Conservation (phyloP, 2,329 filamentous ascomycete genomes). For the Zelopaecilomyces penicillatus region DNA sequence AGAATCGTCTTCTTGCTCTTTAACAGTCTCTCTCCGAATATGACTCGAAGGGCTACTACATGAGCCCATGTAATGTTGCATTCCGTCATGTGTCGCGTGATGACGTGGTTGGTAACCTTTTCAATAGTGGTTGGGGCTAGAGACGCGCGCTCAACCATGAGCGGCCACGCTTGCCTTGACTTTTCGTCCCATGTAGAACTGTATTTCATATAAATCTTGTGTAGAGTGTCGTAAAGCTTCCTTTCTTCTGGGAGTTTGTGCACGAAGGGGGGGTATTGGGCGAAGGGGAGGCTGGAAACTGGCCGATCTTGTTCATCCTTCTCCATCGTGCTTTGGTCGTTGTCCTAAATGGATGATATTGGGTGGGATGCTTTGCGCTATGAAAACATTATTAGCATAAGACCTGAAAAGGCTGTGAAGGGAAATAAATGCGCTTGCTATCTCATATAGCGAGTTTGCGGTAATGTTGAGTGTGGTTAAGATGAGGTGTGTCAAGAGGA, state of each 20-base stretch:
- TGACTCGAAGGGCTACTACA: constrained; percentile 2
- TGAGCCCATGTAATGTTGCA: constrained; percentile 9
- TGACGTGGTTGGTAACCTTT: constrained; percentile 7
- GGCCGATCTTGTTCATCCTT: no score
- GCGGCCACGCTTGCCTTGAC: constrained; percentile 3
- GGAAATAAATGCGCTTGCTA: no score
- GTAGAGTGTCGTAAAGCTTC: constrained; percentile 1
- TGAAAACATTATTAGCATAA: no score
- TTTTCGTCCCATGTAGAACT: constrained; percentile 5
- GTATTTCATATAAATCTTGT: not conserved
- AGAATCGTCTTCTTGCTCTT: constrained; percentile 3
- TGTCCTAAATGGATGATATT: no score
- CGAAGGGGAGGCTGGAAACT: not conserved
- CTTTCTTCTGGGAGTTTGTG: not conserved
- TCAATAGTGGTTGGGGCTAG: constrained; percentile 1
- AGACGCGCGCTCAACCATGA: constrained; percentile 6
- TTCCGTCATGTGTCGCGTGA: not conserved
- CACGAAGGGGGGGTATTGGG: constrained; percentile 3
- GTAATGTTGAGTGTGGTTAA: no score
- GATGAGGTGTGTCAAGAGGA: no score
- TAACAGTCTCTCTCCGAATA: constrained; percentile 5
- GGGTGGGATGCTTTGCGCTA: no score
- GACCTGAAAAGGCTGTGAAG: no score
- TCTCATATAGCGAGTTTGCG: no score
- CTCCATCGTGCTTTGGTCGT: no score